Evolutionary conservation across 306 rosid species (phyloP), one percentile per base, ranked within the genome.

Genomic region (Sphenostylis stenocarpa): DNA sequence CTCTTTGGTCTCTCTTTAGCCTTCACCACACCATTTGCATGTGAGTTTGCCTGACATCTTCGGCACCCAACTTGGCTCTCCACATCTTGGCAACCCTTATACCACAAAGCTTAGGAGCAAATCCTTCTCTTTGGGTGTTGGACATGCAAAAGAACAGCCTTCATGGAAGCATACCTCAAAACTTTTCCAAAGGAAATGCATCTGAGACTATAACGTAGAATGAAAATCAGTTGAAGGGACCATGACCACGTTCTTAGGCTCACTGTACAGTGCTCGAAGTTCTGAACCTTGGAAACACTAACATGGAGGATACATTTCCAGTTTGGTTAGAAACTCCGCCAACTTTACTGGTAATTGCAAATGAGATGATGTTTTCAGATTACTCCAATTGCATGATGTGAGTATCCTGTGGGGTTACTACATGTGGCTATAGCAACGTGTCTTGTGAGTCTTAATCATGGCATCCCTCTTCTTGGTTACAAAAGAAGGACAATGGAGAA

Each of bases 231-330:
- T 19, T 85, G 28, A 52, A 76, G 29, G 89, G 93, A 43, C 44
- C 76, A 0, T 7, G 83, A 23, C 89, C 88, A 33, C 39, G 0
- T 0, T 69, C 82, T 26, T 70, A 87, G 79, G 17, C 33, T 0
- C 12, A 66, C 0, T 87, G 91, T 16, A 14, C 2, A 7, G 0
- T 0, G 0, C 67, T 86, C 0, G 45, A 82, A 68, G 70, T 88
- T 63, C 26, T 88, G 4, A 86, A 88, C 33, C 7, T 88, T 43
- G 88, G 82, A 28, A 43, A 72, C 0, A 88, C 84, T 43, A 34
- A 31, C 4, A 55, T 86, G 20, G 29, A 51, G 3, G 87, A 76
- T 3, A 9, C n/a, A 2, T 86, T 84, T 68, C 87, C 85, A 4
- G 1, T 3, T 45, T 86, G 86, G 87, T 34, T 88, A 56, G 84